phyloP scores from a whole-genome alignment of 140 eudicot species.

The Oenanthe javanica region DNA sequence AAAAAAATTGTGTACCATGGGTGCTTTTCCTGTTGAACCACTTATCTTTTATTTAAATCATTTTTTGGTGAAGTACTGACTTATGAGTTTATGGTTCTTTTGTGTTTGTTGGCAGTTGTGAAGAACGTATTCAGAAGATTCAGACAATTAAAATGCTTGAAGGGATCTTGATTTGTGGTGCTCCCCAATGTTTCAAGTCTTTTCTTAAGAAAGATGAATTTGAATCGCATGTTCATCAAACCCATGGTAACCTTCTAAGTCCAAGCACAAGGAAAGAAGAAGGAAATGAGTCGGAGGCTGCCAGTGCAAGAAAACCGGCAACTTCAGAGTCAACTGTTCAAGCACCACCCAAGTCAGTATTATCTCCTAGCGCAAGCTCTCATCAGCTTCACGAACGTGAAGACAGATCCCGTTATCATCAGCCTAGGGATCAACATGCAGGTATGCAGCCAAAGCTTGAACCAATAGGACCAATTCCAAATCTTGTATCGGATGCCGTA shows the following conservation, averaged over 20 bases:
- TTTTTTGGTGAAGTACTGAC: constrained; percentile 1
- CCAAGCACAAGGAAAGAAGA: constrained; percentile 54
- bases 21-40: neutral
- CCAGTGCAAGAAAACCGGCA: constrained; percentile 54
- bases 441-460: constrained; percentile 35
- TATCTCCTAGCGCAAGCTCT: constrained; percentile 35
- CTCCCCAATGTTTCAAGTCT: constrained; percentile 92
- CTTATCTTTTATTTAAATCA: neutral
- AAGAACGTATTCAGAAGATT: constrained; percentile 92
- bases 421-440: constrained; percentile 54
- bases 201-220: constrained; percentile 70
- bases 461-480: constrained; percentile 7
- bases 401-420: constrained; percentile 37
- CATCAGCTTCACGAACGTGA: constrained; percentile 49
- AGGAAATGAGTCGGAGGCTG: constrained; percentile 56
- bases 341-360: constrained; percentile 61
- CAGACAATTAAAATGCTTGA: constrained; percentile 88
- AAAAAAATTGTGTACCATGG: neutral
- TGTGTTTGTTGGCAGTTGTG: constrained; percentile 50
- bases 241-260: constrained; percentile 48
- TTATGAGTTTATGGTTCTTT: neutral
- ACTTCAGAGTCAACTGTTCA: constrained; percentile 80
- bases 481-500: neutral
- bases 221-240: constrained; percentile 68
- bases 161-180: constrained; percentile 85